phyloP scores from a whole-genome alignment of 805 yeast genomes.

The Lipomyces japonicus region DNA sequence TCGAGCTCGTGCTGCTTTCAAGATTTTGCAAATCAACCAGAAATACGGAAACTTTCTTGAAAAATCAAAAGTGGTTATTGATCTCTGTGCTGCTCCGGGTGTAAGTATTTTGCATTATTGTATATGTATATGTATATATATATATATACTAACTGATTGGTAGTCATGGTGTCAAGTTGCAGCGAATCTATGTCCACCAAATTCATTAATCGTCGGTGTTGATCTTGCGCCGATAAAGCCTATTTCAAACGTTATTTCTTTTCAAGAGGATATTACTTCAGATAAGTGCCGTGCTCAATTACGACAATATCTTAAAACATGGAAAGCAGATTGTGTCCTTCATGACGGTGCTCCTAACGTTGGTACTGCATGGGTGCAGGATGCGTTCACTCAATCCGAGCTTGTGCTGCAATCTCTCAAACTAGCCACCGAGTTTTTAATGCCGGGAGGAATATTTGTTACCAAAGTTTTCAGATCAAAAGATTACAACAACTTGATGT shows the following conservation, averaged over 20 bases:
- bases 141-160: conserved; percentile 4
- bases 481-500: conserved; percentile 92
- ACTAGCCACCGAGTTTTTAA: conserved; percentile 88
- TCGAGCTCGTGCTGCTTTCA: conserved; percentile 98
- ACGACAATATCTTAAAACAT: conserved; percentile 94
- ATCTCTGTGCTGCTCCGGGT: conserved; percentile 98
- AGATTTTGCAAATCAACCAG: conserved; percentile 89
- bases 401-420: conserved; percentile 89
- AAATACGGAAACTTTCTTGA: conserved; percentile 94
- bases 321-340: conserved; percentile 91
- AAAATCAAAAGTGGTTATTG: conserved; percentile 91
- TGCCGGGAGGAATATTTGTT: conserved; percentile 90
- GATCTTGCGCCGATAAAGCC: conserved; percentile 97
- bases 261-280: conserved; percentile 95
- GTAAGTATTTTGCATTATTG: conserved; percentile 13
- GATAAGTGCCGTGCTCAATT: conserved; percentile 94
- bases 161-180: conserved; percentile 98
- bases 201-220: conserved; percentile 95
- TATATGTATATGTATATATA: background rate
- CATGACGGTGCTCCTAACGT: conserved; percentile 99
- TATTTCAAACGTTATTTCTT: conserved; percentile 89
- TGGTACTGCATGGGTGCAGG: conserved; percentile 99
- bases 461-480: conserved; percentile 98
- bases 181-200: conserved; percentile 83
- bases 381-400: conserved; percentile 97